Conservation (phyloP, 495 filamentous ascomycete genomes). For the Penicillium desertorum region DNA sequence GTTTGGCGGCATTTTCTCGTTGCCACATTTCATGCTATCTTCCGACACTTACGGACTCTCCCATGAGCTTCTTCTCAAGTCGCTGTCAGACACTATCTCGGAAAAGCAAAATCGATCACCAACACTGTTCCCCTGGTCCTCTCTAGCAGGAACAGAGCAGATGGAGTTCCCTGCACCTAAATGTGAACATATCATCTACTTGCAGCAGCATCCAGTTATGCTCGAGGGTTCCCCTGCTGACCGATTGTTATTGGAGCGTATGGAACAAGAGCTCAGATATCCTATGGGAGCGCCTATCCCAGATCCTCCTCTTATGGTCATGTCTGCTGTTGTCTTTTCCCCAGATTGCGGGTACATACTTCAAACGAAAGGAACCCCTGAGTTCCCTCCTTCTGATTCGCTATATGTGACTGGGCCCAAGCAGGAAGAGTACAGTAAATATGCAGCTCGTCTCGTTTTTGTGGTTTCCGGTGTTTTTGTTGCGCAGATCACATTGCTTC, state of each 20-base stretch:
- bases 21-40: constrained; percentile 78
- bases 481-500: constrained; percentile 70
- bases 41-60: constrained; percentile 64
- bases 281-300: constrained; percentile 79
- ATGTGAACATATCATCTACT: constrained; percentile 86
- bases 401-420: constrained; percentile 76
- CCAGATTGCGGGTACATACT: constrained; percentile 91
- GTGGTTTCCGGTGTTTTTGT: constrained; percentile 62
- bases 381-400: constrained; percentile 61
- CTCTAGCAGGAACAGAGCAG: constrained; percentile 55
- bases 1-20: constrained; percentile 81
- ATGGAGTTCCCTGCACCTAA: constrained; percentile 62
- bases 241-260: constrained; percentile 53
- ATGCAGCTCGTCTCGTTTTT: constrained; percentile 65
- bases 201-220: constrained; percentile 70
- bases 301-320: constrained; percentile 64
- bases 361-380: constrained; percentile 80
- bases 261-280: constrained; percentile 82
- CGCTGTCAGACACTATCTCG: constrained; percentile 62
- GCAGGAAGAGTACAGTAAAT: constrained; percentile 67
- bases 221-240: constrained; percentile 38
- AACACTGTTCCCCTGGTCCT: constrained; percentile 63
- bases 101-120: constrained; percentile 54
- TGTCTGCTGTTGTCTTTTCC: constrained; percentile 86
- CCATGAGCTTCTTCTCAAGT: constrained; percentile 66